Percentiles rank a stretch among this genome's conserved stretches.
Evolutionary conservation across 192 early-diverging fungal species (phyloP).

Genomic region (Entophlyctis luteolus): DNA sequence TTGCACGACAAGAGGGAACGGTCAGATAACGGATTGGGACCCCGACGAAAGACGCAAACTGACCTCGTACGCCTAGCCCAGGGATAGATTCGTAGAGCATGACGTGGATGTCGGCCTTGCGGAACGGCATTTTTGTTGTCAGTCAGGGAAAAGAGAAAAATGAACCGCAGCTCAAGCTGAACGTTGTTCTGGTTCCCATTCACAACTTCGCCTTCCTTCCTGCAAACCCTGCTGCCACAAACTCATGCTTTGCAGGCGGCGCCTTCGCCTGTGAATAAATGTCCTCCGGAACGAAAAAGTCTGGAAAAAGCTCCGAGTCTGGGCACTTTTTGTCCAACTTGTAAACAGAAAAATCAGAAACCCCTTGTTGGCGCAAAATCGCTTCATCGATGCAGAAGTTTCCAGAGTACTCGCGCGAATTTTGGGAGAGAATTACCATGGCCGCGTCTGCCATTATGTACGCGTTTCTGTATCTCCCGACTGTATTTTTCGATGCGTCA

Average conservation of each 20-base stretch:
- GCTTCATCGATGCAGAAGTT: conserved; percentile 77
- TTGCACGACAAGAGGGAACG: too few relatives aligned
- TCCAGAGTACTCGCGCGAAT: conserved; percentile 19
- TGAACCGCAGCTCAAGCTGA: background rate
- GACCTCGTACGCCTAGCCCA: conserved; percentile 18
- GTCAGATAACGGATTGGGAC: too few relatives aligned
- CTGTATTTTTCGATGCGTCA: background rate
- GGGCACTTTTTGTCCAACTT: conserved; percentile 51
- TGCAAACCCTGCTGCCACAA: conserved; percentile 9
- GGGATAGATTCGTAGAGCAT: conserved; percentile 9
- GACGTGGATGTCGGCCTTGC: conserved; percentile 19
- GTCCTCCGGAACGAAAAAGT: conserved; percentile 38
- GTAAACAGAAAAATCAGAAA: conserved; percentile 70
- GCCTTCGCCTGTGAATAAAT: conserved; percentile 4
- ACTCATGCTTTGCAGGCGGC: background rate
- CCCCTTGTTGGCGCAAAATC: conserved; percentile 66
- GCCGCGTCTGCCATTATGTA: conserved; percentile 77
- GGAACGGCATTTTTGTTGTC: conserved; percentile 30
- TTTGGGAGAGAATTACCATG: conserved; percentile 56
- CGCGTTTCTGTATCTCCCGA: conserved; percentile 36
- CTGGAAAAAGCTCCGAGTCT: conserved; percentile 55
- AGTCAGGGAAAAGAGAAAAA: background rate
- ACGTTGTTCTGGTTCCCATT: too few relatives aligned
- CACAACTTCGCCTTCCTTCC: too few relatives aligned
- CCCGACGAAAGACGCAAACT: background rate